phyloP scores from a whole-genome alignment of 768 basidiomycete species.

The Leccinum longicurvipes region DNA sequence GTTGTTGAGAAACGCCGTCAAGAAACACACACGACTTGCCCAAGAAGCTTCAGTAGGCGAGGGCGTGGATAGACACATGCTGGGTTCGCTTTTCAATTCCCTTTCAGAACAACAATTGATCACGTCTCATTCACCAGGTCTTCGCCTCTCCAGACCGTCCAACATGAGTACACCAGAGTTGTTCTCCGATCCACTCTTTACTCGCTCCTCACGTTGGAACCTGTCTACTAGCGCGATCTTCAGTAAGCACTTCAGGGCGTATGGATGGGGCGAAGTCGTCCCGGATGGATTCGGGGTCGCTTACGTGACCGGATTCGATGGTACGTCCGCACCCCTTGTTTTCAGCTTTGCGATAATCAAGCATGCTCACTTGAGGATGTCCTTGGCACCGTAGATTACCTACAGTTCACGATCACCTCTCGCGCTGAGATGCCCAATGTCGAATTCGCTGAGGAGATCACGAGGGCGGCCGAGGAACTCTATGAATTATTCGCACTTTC shows the following conservation, averaged over 20 bases:
- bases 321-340: conserved; percentile 35
- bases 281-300: conserved; percentile 93
- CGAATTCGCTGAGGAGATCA: conserved; percentile 68
- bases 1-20: conserved; percentile 58
- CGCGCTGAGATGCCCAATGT: conserved; percentile 80
- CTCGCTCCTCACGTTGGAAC: conserved; percentile 76
- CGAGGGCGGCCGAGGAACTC: conserved; percentile 62
- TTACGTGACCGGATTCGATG: conserved; percentile 88
- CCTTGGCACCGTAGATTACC: conserved; percentile 47
- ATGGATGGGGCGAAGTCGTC: conserved; percentile 97
- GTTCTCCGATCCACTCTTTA: conserved; percentile 72
- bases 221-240: conserved; percentile 88
- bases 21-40: conserved; percentile 65
- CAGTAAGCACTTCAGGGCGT: conserved; percentile 77
- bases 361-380: conserved; percentile 1
- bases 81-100: conserved; percentile 49
- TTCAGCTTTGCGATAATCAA: neutral
- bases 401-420: conserved; percentile 88
- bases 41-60: conserved; percentile 60
- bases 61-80: conserved; percentile 85
- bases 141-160: conserved; percentile 62
- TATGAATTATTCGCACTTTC: conserved; percentile 48
- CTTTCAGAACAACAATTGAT: neutral
- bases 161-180: conserved; percentile 66
- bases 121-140: conserved; percentile 40